Evolutionary conservation across 352 stramenopile species (phyloP).

Genomic region (Globisporangium okanoganense): DNA sequence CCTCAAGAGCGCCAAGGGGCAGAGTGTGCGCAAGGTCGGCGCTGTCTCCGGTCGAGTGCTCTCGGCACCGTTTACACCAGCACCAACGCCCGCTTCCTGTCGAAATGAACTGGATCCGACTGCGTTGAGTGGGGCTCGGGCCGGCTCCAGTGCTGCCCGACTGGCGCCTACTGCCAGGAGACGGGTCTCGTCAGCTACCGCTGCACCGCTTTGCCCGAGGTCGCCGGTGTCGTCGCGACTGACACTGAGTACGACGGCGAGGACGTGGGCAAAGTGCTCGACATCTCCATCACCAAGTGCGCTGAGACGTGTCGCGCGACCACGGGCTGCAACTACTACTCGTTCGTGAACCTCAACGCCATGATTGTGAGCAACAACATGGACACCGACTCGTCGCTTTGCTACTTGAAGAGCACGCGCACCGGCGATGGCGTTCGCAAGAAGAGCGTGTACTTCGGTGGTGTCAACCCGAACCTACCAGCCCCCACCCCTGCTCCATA

Average conservation of each 20-base stretch:
- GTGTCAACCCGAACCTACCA: neutral
- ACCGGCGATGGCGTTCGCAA: neutral
- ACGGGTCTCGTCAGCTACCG: neutral
- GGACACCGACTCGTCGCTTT: neutral
- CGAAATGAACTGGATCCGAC: too few relatives aligned
- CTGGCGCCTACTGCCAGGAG: neutral
- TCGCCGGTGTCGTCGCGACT: neutral
- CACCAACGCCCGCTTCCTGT: too few relatives aligned
- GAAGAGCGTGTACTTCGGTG: neutral
- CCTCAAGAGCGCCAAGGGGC: slow-evolving; percentile 21
- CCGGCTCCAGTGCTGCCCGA: neutral
- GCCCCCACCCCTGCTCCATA: neutral
- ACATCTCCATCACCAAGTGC: neutral
- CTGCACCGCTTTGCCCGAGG: neutral
- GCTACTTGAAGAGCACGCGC: neutral
- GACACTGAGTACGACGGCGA: neutral
- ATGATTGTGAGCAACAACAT: neutral
- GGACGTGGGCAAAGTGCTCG: neutral
- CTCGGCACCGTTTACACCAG: neutral
- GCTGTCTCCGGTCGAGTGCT: neutral
- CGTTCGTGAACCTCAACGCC: neutral
- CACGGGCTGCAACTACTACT: neutral
- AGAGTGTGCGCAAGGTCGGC: slow-evolving; percentile 2
- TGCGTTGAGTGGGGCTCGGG: too few relatives aligned
- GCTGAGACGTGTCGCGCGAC: neutral